Conservation (phyloP, 345 rosid species). For the Capsella bursapastoris region DNA sequence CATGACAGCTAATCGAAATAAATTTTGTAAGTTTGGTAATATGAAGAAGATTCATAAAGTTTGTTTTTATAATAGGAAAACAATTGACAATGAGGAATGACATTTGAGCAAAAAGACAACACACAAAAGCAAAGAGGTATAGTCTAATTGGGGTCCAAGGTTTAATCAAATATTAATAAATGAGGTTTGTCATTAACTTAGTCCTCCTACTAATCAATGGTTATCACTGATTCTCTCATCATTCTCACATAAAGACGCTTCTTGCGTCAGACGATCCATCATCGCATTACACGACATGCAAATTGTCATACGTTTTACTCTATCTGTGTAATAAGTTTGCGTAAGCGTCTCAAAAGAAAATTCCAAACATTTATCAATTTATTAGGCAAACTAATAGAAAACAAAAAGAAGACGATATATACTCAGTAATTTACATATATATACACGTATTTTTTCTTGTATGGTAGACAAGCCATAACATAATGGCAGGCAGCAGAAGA, state of each 20-base stretch:
- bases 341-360: conserved; percentile 10
- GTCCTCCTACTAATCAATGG: background rate
- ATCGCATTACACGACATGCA: background rate
- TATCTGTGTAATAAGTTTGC: conserved; percentile 14
- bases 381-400: background rate
- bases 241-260: background rate
- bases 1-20: background rate
- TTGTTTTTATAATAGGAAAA: conserved; percentile 4
- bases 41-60: conserved; percentile 4
- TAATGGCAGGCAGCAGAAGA: background rate
- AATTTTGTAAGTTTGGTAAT: background rate
- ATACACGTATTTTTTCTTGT: background rate
- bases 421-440: background rate
- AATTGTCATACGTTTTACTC: conserved; percentile 22
- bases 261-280: conserved; percentile 25
- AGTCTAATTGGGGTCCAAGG: conserved; percentile 7
- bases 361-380: background rate
- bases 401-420: too few species aligned
- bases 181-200: conserved; percentile 18
- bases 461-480: conserved; percentile 4
- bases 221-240: conserved; percentile 7
- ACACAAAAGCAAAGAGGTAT: background rate
- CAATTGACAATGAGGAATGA: conserved; percentile 20
- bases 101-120: conserved; percentile 1
- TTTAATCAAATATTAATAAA: background rate